Evolutionary conservation across 495 filamentous ascomycete genomes (phyloP), one percentile per base, ranked within the genome.

Genomic region (Aspergillus haitiensis): DNA sequence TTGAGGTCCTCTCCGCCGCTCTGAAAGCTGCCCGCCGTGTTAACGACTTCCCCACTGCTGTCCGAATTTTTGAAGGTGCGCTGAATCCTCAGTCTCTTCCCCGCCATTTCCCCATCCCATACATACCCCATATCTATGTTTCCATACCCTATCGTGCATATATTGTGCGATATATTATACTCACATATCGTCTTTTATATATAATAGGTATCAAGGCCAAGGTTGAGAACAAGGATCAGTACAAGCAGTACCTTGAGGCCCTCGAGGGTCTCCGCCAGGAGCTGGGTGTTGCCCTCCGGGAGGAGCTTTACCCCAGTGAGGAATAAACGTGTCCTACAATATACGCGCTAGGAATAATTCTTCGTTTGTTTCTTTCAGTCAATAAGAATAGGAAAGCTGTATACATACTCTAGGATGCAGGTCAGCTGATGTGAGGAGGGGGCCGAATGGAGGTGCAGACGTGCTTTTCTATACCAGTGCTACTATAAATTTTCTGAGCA

Each of bases 41-140:
- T 72, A 96, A 99, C 79, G 94, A 99, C 82, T 98, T 88, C 83
- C 93, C 94, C 64, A 98, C 94, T 60, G 95, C 94, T 64, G 94
- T 98, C 65, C 86, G 94, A 61, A 87, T 99, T 71, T 99, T 99
- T 77, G 94, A 99, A 82, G 94, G 93, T 96, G 85, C 60, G 78
- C 58, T 65, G 53, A 56, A 55, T 50, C 53, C 15, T 48, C 53
- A 21, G 34, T 16, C 32, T 44, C 32, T 13, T 44, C 40, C 33
- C 32, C 11, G 46, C 46, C 12, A 50, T 21, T 16, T 40, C 44
- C 12, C 36, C 27, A 16, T 21, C 7, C 21, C 21, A 27, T 27
- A 27, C 3, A 27, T 27, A 27, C 3, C 21, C 21, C 21, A 27
- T 27, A 27, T 27, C 21, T 27, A 27, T 27, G 21, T 27, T 27